Conservation (phyloP, 331 rosid species). For the Malus hybrid region DNA sequence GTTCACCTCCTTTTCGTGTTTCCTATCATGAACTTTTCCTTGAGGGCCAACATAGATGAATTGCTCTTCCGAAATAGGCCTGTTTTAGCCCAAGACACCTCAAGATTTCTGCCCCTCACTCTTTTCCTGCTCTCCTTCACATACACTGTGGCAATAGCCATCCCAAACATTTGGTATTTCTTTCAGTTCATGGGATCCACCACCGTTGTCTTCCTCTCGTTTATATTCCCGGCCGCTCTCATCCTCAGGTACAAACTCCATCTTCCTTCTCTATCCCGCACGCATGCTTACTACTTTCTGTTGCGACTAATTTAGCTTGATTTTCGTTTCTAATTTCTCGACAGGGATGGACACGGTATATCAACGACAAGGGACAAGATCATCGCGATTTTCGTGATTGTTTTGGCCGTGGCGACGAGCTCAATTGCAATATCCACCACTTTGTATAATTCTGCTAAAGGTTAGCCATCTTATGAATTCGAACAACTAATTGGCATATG, state of each 20-base stretch:
- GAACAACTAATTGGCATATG: neutral
- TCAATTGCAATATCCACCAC: conserved; percentile 18
- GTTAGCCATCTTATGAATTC: neutral
- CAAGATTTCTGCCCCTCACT: conserved; percentile 16
- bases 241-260: conserved; percentile 15
- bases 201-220: conserved; percentile 11
- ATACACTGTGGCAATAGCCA: conserved; percentile 15
- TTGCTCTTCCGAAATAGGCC: conserved; percentile 11
- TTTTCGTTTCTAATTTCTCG: neutral
- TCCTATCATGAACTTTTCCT: conserved; percentile 14
- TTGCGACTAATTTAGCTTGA: neutral
- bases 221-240: conserved; percentile 20
- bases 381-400: conserved; percentile 5
- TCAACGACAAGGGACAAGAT: conserved; percentile 16
- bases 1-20: conserved; percentile 19
- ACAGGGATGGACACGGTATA: conserved; percentile 19
- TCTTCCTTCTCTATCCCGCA: neutral
- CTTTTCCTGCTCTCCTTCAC: conserved; percentile 5
- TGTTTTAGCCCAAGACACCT: neutral
- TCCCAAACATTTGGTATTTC: conserved; percentile 20
- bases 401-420: conserved; percentile 19
- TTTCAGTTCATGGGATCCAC: conserved; percentile 29
- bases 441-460: neutral
- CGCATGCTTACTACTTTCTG: neutral
- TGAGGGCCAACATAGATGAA: conserved; percentile 22